Percentiles rank a stretch among this genome's conserved stretches.
These are phyloP conservation scores for Tylopilus balloui DNA, from an alignment of 768 basidiomycete species.

Conservation along the genomic window DNA sequence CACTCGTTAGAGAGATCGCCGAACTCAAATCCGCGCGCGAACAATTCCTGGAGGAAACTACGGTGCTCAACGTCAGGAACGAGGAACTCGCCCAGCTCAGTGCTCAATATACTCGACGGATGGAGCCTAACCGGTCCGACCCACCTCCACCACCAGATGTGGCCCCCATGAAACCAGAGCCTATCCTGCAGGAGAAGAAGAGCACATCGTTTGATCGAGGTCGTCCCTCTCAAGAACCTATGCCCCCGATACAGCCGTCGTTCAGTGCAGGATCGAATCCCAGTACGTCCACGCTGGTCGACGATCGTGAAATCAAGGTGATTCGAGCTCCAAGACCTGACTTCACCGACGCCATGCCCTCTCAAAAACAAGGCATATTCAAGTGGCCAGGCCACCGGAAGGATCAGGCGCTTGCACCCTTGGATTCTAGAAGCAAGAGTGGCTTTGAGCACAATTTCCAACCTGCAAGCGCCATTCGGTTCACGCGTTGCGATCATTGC, in stretches of 20 bases:
- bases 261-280: conserved; percentile 14
- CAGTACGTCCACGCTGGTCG: conserved; percentile 21
- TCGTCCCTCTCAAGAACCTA: conserved; percentile 12
- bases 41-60: conserved; percentile 86
- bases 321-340: conserved; percentile 28
- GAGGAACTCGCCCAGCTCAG: conserved; percentile 89
- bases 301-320: conserved; percentile 29
- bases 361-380: conserved; percentile 56
- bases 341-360: conserved; percentile 42
- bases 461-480: conserved; percentile 80
- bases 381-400: conserved; percentile 69
- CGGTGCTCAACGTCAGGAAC: conserved; percentile 85
- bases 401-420: conserved; percentile 35
- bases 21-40: conserved; percentile 87
- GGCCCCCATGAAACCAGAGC: conserved; percentile 7
- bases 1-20: conserved; percentile 70
- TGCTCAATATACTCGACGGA: conserved; percentile 73
- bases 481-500: conserved; percentile 92
- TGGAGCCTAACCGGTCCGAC: conserved; percentile 43
- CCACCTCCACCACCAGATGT: conserved; percentile 11
- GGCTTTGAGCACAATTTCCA: conserved; percentile 79
- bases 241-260: conserved; percentile 10
- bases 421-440: conserved; percentile 38
- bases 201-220: conserved; percentile 29
- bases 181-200: conserved; percentile 19